Evolutionary conservation across 371 early-diverging fungal species (phyloP).

Genomic region (Mucor indicus): DNA sequence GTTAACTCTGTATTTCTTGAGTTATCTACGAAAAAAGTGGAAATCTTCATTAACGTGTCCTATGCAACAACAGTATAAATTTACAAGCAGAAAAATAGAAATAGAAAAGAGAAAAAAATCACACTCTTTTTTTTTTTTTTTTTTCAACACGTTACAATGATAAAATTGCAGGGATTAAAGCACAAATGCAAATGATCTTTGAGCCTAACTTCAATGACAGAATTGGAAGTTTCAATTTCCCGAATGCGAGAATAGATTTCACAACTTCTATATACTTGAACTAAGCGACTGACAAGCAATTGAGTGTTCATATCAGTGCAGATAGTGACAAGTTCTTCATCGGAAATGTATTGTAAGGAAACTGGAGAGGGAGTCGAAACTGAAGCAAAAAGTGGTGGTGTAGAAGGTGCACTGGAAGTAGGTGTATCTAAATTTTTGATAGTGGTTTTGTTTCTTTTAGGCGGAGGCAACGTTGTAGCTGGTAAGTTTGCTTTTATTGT

Average conservation of each 20-base stretch:
- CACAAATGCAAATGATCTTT: slow-evolving; percentile 21
- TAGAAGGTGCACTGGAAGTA: neutral
- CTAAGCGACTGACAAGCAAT: slow-evolving; percentile 15
- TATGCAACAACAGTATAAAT: neutral
- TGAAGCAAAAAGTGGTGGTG: neutral
- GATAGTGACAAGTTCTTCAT: slow-evolving; percentile 19
- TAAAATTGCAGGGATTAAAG: slow-evolving; percentile 28
- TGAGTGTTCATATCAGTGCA: slow-evolving; percentile 22
- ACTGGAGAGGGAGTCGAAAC: neutral
- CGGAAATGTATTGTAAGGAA: slow-evolving; percentile 16
- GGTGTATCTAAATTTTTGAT: neutral
- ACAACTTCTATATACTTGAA: slow-evolving; percentile 28
- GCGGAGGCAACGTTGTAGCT: no score
- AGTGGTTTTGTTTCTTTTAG: no score
- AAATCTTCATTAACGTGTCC: slow-evolving; percentile 6
- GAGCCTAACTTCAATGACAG: slow-evolving; percentile 24
- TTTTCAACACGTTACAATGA: slow-evolving; percentile 21
- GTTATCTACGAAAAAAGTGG: slow-evolving; percentile 18
- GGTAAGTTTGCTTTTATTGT: slow-evolving; percentile 3
- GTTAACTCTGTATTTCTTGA: slow-evolving; percentile 18
- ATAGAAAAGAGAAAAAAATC: neutral
- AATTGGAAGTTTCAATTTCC: slow-evolving; percentile 29
- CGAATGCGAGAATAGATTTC: slow-evolving; percentile 31
- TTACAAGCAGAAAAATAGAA: neutral
- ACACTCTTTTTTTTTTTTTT: no score